phyloP scores from a whole-genome alignment of 2,329 filamentous ascomycete genomes.

The Ophiostoma sp. region DNA sequence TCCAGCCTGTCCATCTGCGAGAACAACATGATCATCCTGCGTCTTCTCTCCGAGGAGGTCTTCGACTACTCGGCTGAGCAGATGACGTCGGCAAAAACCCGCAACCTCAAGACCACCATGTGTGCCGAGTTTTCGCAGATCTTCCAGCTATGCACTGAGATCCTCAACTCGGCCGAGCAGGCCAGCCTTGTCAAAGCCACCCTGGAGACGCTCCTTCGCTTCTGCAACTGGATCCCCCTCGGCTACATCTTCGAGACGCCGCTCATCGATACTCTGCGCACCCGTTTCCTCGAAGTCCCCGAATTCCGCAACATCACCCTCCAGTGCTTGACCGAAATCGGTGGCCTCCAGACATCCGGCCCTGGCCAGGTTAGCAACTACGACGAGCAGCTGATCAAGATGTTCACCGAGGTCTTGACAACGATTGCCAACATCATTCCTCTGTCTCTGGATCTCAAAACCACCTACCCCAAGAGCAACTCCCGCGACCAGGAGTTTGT shows the following conservation, averaged over 20 bases:
- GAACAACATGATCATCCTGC: slow-evolving; percentile 99
- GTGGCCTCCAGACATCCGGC: slow-evolving; percentile 77
- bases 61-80: slow-evolving; percentile 98
- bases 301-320: slow-evolving; percentile 96
- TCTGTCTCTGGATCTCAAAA: slow-evolving; percentile 80
- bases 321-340: slow-evolving; percentile 96
- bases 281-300: slow-evolving; percentile 83
- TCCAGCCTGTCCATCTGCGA: slow-evolving; percentile 96
- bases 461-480: slow-evolving; percentile 86
- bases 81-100: slow-evolving; percentile 97
- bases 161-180: slow-evolving; percentile 80
- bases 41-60: slow-evolving; percentile 92
- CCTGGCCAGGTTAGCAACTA: slow-evolving; percentile 65
- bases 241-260: slow-evolving; percentile 98
- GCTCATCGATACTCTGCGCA: slow-evolving; percentile 89
- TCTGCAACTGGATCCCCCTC: slow-evolving; percentile 98
- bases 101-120: slow-evolving; percentile 97
- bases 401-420: slow-evolving; percentile 96
- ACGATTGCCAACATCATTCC: slow-evolving; percentile 93
- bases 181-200: slow-evolving; percentile 91
- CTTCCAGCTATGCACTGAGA: slow-evolving; percentile 94
- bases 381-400: slow-evolving; percentile 91
- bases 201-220: slow-evolving; percentile 87
- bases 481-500: slow-evolving; percentile 95
- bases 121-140: slow-evolving; percentile 97